A percentile compares a stretch with the other conserved stretches of the same genome.
Conservation (phyloP, 2,329 filamentous ascomycete species). For the Cladophialophora immunda region DNA sequence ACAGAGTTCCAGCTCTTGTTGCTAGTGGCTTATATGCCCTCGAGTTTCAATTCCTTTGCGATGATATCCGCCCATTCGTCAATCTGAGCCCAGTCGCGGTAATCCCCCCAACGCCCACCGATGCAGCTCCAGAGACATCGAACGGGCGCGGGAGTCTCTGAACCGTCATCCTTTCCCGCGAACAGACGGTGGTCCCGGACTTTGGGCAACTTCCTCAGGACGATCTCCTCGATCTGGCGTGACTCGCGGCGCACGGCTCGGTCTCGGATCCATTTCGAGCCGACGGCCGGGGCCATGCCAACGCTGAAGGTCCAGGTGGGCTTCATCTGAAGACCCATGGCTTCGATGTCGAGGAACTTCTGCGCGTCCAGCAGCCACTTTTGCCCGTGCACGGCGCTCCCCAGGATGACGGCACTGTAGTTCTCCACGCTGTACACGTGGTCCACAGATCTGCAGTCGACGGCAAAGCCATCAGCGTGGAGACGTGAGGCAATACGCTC, state of each 20-base stretch:
- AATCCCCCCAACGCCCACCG: slow-evolving; percentile 34
- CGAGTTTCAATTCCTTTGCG: slow-evolving; percentile 32
- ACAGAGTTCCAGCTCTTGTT: not conserved
- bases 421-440: slow-evolving; percentile 36
- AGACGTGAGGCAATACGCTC: slow-evolving; percentile 36
- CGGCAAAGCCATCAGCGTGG: slow-evolving; percentile 32
- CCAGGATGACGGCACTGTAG: slow-evolving; percentile 36
- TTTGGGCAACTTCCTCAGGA: slow-evolving; percentile 31
- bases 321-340: slow-evolving; percentile 32
- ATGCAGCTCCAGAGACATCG: slow-evolving; percentile 31
- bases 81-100: slow-evolving; percentile 35
- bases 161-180: slow-evolving; percentile 32
- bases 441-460: slow-evolving; percentile 38
- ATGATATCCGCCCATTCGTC: slow-evolving; percentile 33
- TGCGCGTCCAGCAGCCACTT: slow-evolving; percentile 34
- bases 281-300: slow-evolving; percentile 25
- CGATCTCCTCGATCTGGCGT: slow-evolving; percentile 16
- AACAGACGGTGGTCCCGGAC: slow-evolving; percentile 35
- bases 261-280: slow-evolving; percentile 27
- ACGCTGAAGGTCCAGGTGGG: slow-evolving; percentile 37
- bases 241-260: slow-evolving; percentile 24
- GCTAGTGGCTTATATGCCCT: slow-evolving; percentile 11
- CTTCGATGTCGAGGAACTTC: slow-evolving; percentile 36
- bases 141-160: slow-evolving; percentile 16
- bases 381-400: slow-evolving; percentile 30